A percentile compares a stretch with the other conserved stretches of the same genome.
phyloP scores from a whole-genome alignment of 192 early-diverging fungal species.

The Linnemannia hyalina region DNA sequence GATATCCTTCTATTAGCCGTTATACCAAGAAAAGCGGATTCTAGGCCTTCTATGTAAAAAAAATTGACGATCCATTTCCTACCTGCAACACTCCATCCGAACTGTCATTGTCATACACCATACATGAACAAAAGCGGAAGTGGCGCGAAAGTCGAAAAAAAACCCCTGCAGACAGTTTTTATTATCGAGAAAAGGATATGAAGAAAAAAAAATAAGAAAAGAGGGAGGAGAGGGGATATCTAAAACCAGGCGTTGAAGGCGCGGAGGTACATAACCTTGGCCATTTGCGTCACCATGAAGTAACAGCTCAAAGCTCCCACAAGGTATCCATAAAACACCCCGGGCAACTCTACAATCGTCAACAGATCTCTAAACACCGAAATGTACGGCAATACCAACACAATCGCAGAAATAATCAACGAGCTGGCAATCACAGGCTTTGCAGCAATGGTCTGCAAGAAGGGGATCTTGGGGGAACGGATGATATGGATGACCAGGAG shows the following conservation, averaged over 20 bases:
- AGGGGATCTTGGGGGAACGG: constrained; percentile 62
- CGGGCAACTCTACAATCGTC: constrained; percentile 45
- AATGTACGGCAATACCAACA: constrained; percentile 47
- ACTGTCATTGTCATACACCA: no score
- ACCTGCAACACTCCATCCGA: no score
- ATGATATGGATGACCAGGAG: constrained; percentile 63
- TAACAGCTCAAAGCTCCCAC: constrained; percentile 42
- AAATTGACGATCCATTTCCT: no score
- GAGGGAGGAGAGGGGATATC: not conserved
- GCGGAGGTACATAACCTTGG: constrained; percentile 57
- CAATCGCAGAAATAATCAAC: constrained; percentile 27
- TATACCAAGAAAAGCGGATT: not conserved
- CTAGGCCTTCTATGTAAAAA: not conserved
- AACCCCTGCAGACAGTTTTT: no score
- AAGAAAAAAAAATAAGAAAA: not conserved
- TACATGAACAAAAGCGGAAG: no score
- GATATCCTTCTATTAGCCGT: not conserved
- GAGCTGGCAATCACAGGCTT: constrained; percentile 38
- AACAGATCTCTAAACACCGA: constrained; percentile 37
- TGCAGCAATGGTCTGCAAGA: constrained; percentile 57
- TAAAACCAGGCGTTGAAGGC: constrained; percentile 61
- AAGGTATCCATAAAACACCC: constrained; percentile 47
- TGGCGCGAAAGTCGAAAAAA: no score
- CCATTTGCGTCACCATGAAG: constrained; percentile 44
- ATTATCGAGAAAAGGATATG: no score